Percentiles rank a stretch among this genome's conserved stretches.
Evolutionary conservation across 371 early-diverging fungal species (phyloP).

Genomic region (Actinomortierella wolfii): DNA sequence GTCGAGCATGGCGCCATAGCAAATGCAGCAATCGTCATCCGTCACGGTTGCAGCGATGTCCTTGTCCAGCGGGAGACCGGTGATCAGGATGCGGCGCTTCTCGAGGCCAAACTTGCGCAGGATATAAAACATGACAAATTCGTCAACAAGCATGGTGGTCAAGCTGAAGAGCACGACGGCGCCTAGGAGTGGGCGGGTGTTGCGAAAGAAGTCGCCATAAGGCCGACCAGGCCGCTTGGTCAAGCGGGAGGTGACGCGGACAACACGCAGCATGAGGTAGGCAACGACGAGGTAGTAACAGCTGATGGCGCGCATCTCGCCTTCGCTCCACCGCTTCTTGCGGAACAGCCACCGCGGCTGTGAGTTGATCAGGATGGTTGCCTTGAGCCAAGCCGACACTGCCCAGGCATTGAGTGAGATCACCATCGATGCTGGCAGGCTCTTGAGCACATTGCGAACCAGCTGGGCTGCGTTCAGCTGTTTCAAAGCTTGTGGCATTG

Average conservation of each 20-base stretch:
- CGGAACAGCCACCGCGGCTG: slow-evolving; percentile 47
- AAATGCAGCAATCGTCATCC: slow-evolving; percentile 46
- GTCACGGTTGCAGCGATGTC: slow-evolving; percentile 8
- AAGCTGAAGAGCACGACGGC: slow-evolving; percentile 33
- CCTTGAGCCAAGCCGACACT: slow-evolving; percentile 46
- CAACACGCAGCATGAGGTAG: slow-evolving; percentile 44
- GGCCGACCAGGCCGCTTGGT: slow-evolving; percentile 43
- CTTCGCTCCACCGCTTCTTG: slow-evolving; percentile 46
- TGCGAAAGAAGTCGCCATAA: slow-evolving; percentile 45
- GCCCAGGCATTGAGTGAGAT: slow-evolving; percentile 47
- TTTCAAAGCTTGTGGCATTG: no score
- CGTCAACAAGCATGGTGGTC: slow-evolving; percentile 35
- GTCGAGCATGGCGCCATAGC: slow-evolving; percentile 46
- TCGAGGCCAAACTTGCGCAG: slow-evolving; percentile 49
- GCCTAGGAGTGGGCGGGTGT: slow-evolving; percentile 35
- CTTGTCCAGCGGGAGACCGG: slow-evolving; percentile 37
- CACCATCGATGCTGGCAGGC: slow-evolving; percentile 42
- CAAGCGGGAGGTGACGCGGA: slow-evolving; percentile 32
- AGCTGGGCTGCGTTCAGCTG: slow-evolving; percentile 11
- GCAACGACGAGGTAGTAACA: slow-evolving; percentile 45
- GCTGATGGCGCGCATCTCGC: slow-evolving; percentile 45
- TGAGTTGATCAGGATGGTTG: slow-evolving; percentile 45
- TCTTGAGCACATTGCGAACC: slow-evolving; percentile 18
- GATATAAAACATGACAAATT: slow-evolving; percentile 45
- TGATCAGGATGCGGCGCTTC: slow-evolving; percentile 38